Base-by-base conservation (phyloP, 2,329 filamentous ascomycete genomes). In the Ophiocordyceps camponoti-rufipedis region DNA sequence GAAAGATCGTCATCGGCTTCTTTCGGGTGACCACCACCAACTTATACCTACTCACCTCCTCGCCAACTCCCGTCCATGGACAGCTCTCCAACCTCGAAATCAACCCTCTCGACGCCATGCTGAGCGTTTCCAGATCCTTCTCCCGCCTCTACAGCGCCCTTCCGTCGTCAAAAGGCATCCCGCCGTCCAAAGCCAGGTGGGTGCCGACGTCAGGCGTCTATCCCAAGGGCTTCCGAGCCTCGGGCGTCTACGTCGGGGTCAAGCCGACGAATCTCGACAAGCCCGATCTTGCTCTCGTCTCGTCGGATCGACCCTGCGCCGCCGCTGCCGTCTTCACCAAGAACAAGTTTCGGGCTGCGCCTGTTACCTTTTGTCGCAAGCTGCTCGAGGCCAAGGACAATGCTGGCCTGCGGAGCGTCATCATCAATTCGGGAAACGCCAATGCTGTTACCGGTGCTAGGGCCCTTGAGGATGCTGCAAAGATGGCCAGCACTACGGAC, bases 311-410 rank as follows among this genome's bases (percentile, higher is more conserved):
- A 45, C 86, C 88, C 46, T 95, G 87, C 62, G 74, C 85, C 7
- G 88, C 82, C 10, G 86, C 88, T 0, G 91, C 87, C 7, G 88
- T 96, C 42, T 95, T 96, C 67, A 98, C 91, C 46, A 93, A 87
- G 63, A 98, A 98, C 69, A 88, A 89, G 63, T 98, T 98, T 67
- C 88, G 95, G 64, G 91, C 91, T 16, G 91, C 91, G 11, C 91
- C 91, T 5, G 89, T 98, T 41, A 86, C 85, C 29, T 83, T 94
- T 49, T 89, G 83, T 62, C 73, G 79, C 51, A 71, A 81, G 47
- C 75, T 88, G 48, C 66, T 94, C 33, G 70, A 78, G 58, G 70
- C 69, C 51, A 75, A 77, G 53, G 67, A 71, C 43, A 83, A 85
- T 48, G 62, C 72, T 12, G 85, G 82, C 1, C 73, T 96, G 46